Percentiles rank a stretch among this genome's conserved stretches.
phyloP scores from a whole-genome alignment of 805 yeast genomes.

The Vanderwaltozyma polyspora region DNA sequence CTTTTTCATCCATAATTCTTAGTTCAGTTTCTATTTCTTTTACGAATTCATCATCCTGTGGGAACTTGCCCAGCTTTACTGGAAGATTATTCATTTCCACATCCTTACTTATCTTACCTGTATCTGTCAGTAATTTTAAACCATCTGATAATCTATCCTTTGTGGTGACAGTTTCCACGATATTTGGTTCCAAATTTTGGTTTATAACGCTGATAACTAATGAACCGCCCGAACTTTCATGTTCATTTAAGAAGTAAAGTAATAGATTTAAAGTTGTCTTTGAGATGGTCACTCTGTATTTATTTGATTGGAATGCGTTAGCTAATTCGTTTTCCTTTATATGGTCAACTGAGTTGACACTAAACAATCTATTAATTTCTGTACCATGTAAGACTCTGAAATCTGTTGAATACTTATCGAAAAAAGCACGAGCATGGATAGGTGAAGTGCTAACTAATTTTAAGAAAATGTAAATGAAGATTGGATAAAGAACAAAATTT shows the following conservation, averaged over 20 bases:
- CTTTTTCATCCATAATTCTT: slow-evolving; percentile 63
- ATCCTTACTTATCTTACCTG: slow-evolving; percentile 22
- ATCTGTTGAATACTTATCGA: slow-evolving; percentile 61
- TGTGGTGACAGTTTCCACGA: slow-evolving; percentile 28
- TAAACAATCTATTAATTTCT: slow-evolving; percentile 61
- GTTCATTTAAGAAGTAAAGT: slow-evolving; percentile 79
- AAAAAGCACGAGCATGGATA: slow-evolving; percentile 59
- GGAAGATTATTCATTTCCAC: slow-evolving; percentile 29
- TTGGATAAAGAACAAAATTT: slow-evolving; percentile 73
- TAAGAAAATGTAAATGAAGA: slow-evolving; percentile 81
- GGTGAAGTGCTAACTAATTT: slow-evolving; percentile 61
- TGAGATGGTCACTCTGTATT: slow-evolving; percentile 65
- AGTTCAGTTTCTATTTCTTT: slow-evolving; percentile 80
- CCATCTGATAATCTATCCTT: slow-evolving; percentile 26
- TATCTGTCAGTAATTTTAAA: slow-evolving; percentile 15
- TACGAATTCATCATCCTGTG: slow-evolving; percentile 73
- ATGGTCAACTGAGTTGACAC: slow-evolving; percentile 71
- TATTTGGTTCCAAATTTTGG: slow-evolving; percentile 53
- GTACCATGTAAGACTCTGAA: slow-evolving; percentile 66
- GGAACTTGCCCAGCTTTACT: slow-evolving; percentile 73
- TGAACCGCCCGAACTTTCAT: slow-evolving; percentile 86
- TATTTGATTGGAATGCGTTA: slow-evolving; percentile 56
- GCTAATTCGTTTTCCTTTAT: slow-evolving; percentile 75
- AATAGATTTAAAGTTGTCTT: slow-evolving; percentile 77
- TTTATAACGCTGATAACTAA: slow-evolving; percentile 76